A percentile compares a stretch with the other conserved stretches of the same genome.
These are phyloP conservation scores for Leccinum truebloodii DNA, from an alignment of 768 basidiomycete species.

Conservation along the genomic window DNA sequence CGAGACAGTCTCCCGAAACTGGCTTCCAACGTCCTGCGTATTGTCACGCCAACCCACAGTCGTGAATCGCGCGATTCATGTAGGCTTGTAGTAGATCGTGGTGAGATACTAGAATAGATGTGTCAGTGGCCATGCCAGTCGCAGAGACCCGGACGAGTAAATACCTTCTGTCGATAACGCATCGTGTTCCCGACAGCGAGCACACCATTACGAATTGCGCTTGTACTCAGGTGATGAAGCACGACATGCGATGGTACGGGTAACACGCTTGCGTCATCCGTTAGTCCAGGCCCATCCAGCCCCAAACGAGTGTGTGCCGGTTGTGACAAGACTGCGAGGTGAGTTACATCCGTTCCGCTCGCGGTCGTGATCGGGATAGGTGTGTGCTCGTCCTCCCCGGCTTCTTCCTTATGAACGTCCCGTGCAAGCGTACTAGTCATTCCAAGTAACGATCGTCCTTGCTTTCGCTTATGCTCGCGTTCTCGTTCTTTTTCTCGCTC, in stretches of 20 bases:
- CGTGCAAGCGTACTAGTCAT: conserved; percentile 37
- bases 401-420: conserved; percentile 27
- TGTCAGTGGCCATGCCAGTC: conserved; percentile 17
- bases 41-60: conserved; percentile 15
- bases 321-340: conserved; percentile 26
- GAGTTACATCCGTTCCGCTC: conserved; percentile 40
- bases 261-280: conserved; percentile 88
- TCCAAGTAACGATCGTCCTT: conserved; percentile 35
- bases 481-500: conserved; percentile 37
- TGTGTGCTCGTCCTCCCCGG: conserved; percentile 23
- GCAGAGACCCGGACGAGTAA: conserved; percentile 8
- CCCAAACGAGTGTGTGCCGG: conserved; percentile 34
- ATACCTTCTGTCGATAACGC: conserved; percentile 88
- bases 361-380: conserved; percentile 40
- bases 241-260: conserved; percentile 94
- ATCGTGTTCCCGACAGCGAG: conserved; percentile 91
- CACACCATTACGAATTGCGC: conserved; percentile 92
- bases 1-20: conserved; percentile 12
- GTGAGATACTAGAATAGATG: conserved; percentile 66
- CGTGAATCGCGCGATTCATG: conserved; percentile 32
- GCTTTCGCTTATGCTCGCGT: conserved; percentile 32
- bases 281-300: conserved; percentile 45
- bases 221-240: conserved; percentile 91
- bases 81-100: conserved; percentile 81
- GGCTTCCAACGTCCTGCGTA: conserved; percentile 30